Evolutionary conservation across 1,284 basidiomycete species (phyloP).

Genomic region (Ganoderma sp.): DNA sequence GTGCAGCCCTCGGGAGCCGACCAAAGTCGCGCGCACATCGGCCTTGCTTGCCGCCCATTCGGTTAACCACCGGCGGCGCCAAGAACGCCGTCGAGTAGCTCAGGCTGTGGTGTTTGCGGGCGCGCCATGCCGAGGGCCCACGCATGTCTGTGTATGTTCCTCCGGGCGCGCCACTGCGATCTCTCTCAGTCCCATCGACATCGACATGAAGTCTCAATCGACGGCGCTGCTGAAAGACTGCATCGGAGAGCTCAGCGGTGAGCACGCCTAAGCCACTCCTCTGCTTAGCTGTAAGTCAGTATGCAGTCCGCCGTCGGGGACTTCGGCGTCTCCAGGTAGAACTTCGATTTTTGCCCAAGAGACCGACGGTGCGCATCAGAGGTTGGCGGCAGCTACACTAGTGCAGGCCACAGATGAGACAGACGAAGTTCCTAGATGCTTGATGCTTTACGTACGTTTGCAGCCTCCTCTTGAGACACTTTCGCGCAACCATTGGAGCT

Average conservation of each 20-base stretch:
- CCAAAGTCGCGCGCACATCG: constrained; percentile 26
- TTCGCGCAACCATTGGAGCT: background rate
- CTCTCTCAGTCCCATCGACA: background rate
- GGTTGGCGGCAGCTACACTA: background rate
- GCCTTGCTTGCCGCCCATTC: constrained; percentile 4
- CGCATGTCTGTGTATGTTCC: too few relatives aligned
- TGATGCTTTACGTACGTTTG: background rate
- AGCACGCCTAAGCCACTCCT: background rate
- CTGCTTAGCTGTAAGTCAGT: background rate
- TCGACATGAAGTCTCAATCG: too few relatives aligned
- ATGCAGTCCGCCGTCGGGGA: background rate
- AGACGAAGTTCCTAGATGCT: background rate
- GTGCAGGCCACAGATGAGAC: background rate
- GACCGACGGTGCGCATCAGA: constrained; percentile 18
- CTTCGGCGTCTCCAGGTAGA: background rate
- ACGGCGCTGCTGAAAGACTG: background rate
- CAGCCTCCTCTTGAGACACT: background rate
- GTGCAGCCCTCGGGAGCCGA: constrained; percentile 1
- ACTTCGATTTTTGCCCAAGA: background rate
- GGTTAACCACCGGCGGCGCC: constrained; percentile 10
- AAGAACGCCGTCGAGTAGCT: background rate
- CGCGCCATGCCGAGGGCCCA: too few relatives aligned
- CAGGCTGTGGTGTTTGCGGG: background rate
- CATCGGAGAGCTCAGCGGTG: background rate
- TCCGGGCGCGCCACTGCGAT: background rate